Percentiles rank a stretch among this genome's conserved stretches.
These are phyloP conservation scores for Quillaja saponaria DNA, from an alignment of 306 rosid species.

Conservation along the genomic window DNA sequence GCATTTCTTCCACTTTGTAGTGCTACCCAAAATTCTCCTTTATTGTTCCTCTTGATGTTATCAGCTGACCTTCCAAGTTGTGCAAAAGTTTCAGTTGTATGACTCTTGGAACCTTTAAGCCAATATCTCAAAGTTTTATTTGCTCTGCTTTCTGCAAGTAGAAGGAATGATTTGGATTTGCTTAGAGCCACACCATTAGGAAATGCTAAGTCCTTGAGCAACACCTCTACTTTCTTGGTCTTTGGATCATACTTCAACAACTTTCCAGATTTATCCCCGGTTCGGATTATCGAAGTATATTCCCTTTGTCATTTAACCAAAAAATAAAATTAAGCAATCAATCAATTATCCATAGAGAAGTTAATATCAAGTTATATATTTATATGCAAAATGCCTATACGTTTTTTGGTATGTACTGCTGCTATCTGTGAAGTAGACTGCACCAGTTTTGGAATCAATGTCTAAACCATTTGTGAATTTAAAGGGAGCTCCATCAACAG, in stretches of 20 bases:
- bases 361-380: too few relatives aligned
- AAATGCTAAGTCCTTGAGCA: slow-evolving; percentile 39
- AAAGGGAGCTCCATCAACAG: slow-evolving; percentile 37
- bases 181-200: slow-evolving; percentile 55
- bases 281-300: slow-evolving; percentile 26
- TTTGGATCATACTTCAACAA: slow-evolving; percentile 37
- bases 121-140: slow-evolving; percentile 26
- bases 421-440: slow-evolving; percentile 47
- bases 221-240: slow-evolving; percentile 34
- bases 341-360: too few relatives aligned
- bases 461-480: slow-evolving; percentile 50
- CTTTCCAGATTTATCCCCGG: slow-evolving; percentile 48
- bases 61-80: slow-evolving; percentile 41
- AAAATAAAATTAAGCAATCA: background rate
- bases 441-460: slow-evolving; percentile 35
- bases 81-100: slow-evolving; percentile 15
- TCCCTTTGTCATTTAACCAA: slow-evolving; percentile 14
- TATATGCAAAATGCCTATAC: slow-evolving; percentile 50
- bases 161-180: slow-evolving; percentile 37
- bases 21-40: slow-evolving; percentile 47
- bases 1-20: slow-evolving; percentile 35
- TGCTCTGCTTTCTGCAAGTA: slow-evolving; percentile 33
- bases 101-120: slow-evolving; percentile 38
- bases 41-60: slow-evolving; percentile 37
- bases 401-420: slow-evolving; percentile 47